Base-by-base conservation (phyloP, 2,329 filamentous ascomycete genomes). In the Grosmannia huntii region DNA sequence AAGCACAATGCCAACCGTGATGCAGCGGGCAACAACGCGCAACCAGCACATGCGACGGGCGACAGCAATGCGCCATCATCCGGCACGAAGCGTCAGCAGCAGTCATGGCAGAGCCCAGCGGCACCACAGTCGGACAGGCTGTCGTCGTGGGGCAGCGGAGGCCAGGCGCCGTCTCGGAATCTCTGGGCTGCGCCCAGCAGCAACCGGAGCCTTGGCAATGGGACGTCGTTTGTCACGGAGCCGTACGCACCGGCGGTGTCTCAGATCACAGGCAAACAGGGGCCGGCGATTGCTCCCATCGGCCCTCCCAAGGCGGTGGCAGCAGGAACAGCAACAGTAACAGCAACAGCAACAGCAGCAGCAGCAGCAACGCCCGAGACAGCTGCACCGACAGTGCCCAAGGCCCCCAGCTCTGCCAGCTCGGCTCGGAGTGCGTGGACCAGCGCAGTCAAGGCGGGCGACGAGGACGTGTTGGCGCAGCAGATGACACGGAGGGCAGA, bases 161-260 rank as follows among this genome's bases (percentile, higher is more conserved):
- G 71, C 44, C 77, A 76, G 53, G 71, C 74, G 51, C 62, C 73
- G 12, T 69, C 75, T 14, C 75, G 79, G 53, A 89, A 86, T 66
- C 85, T 90, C 21, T 91, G 87, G 87, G 87, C 84, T 21, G 82
- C 86, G 50, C 85, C 84, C n/a, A 82, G 82, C 64, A 84, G 81
- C 64, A 84, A 88, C 63, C 79, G 84, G 57, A 84, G 82, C 12
- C 82, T 91, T 23, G 87, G 87, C 4, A 91, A 91, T 68, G 87
- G 87, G 50, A 89, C 86, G 0, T 90, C 86, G 0, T 91, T 91
- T 65, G 83, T 80, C 59, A 76, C 78, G 14, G 72, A 74, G 56
- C 68, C 75, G 4, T 62, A 54, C 69, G 64, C 53, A 68, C 65
- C 66, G 10, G 60, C 71, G 4, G 64, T 70, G 27, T 63, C 66